Percentiles rank a stretch among this genome's conserved stretches.
Evolutionary conservation across 164 flowering plant genomes (phyloP).

Genomic region (Taxillus chinensis): DNA sequence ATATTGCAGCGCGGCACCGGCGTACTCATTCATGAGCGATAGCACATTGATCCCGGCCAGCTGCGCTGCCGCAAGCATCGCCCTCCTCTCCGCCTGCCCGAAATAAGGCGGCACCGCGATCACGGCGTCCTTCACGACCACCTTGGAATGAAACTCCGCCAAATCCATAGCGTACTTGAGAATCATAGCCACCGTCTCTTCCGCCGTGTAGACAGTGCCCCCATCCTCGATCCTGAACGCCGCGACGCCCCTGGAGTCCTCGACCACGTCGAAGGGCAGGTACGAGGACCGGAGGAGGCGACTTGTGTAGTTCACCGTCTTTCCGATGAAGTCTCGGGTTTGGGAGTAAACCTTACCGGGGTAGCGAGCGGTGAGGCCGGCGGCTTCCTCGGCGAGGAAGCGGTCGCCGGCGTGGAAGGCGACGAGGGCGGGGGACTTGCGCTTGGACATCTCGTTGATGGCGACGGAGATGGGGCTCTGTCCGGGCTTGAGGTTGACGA

Average conservation of each 20-base stretch:
- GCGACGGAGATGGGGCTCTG: slow-evolving; percentile 84
- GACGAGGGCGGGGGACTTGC: slow-evolving; percentile 80
- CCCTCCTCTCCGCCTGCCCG: slow-evolving; percentile 86
- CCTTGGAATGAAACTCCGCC: slow-evolving; percentile 74
- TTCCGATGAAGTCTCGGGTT: slow-evolving; percentile 54
- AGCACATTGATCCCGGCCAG: slow-evolving; percentile 83
- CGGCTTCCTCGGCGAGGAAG: slow-evolving; percentile 77
- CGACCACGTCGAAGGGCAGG: slow-evolving; percentile 53
- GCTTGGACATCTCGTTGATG: slow-evolving; percentile 96
- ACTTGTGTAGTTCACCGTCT: slow-evolving; percentile 36
- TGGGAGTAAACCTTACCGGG: slow-evolving; percentile 73
- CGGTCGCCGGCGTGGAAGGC: slow-evolving; percentile 61
- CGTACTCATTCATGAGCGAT: slow-evolving; percentile 76
- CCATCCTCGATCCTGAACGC: slow-evolving; percentile 45
- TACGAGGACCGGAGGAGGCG: slow-evolving; percentile 35
- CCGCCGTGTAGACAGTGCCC: slow-evolving; percentile 38
- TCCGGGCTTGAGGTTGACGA: slow-evolving; percentile 85
- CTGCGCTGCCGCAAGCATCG: slow-evolving; percentile 67
- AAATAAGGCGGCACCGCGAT: slow-evolving; percentile 80
- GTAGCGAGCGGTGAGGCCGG: slow-evolving; percentile 67
- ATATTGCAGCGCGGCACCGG: slow-evolving; percentile 94
- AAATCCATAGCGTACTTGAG: slow-evolving; percentile 46
- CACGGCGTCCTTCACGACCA: slow-evolving; percentile 57
- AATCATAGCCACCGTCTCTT: slow-evolving; percentile 80
- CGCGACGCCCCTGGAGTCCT: slow-evolving; percentile 52